Conservation (phyloP, 202 grass and related monocot genomes). For the Bolboschoenoplectus hybrid region DNA sequence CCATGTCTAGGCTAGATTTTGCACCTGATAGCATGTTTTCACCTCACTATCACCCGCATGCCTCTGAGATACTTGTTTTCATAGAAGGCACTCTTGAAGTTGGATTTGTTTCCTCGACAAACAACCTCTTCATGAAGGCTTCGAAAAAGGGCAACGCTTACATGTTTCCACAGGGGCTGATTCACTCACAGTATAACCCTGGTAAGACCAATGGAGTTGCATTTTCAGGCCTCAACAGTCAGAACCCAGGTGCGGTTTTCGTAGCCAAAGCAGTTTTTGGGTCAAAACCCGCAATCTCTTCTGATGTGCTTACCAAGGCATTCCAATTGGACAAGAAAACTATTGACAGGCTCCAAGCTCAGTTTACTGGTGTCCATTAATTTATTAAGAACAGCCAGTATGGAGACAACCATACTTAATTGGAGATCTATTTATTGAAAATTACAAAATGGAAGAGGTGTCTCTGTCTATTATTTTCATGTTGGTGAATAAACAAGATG, state of each 20-base stretch:
- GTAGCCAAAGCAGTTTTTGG: not conserved
- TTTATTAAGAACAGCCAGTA: not conserved
- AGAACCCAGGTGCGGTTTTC: slow-evolving; percentile 12
- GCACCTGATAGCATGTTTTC: slow-evolving; percentile 47
- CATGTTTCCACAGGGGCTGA: slow-evolving; percentile 58
- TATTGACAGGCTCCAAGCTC: slow-evolving; percentile 35
- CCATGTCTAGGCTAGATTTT: slow-evolving; percentile 45
- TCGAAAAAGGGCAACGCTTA: slow-evolving; percentile 57
- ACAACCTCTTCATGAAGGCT: slow-evolving; percentile 43
- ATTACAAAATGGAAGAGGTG: too few species aligned
- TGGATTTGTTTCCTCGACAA: slow-evolving; percentile 55
- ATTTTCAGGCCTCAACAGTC: slow-evolving; percentile 14
- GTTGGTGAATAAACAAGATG: too few species aligned
- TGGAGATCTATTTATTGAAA: too few species aligned
- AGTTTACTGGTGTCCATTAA: not conserved
- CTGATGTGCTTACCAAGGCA: slow-evolving; percentile 1
- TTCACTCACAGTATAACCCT: slow-evolving; percentile 57
- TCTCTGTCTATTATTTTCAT: too few species aligned
- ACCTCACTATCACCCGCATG: slow-evolving; percentile 50
- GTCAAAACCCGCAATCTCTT: slow-evolving; percentile 30
- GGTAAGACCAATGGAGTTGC: slow-evolving; percentile 15
- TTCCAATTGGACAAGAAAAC: slow-evolving; percentile 40
- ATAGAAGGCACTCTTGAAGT: slow-evolving; percentile 47
- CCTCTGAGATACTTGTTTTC: slow-evolving; percentile 43
- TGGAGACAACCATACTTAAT: not conserved